Conservation (phyloP, 768 basidiomycete species). For the Plicaturopsis crispa region DNA sequence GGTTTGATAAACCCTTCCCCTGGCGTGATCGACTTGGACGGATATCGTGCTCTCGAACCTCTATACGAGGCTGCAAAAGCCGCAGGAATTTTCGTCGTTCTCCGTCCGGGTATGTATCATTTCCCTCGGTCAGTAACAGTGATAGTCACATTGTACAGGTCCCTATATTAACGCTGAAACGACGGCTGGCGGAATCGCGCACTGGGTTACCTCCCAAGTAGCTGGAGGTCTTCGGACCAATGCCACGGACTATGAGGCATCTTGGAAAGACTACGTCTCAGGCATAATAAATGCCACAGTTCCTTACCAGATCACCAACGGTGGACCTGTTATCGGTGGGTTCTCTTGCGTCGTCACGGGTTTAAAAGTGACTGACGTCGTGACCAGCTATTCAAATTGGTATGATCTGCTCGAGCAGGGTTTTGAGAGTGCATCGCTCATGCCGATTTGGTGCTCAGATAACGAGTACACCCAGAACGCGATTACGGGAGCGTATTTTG, state of each 20-base stretch:
- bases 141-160: neutral
- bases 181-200: conserved; percentile 64
- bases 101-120: conserved; percentile 61
- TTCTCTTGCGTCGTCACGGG: neutral
- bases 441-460: too few species aligned
- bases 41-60: conserved; percentile 61
- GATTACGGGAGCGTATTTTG: conserved; percentile 46
- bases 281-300: conserved; percentile 53
- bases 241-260: conserved; percentile 57
- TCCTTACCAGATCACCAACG: conserved; percentile 60
- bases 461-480: conserved; percentile 64
- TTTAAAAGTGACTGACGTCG: neutral
- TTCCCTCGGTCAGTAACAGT: neutral
- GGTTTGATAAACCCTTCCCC: conserved; percentile 68
- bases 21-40: conserved; percentile 65
- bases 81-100: conserved; percentile 71
- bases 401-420: conserved; percentile 14
- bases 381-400: conserved; percentile 48
- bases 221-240: conserved; percentile 67
- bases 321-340: conserved; percentile 71
- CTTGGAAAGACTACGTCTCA: conserved; percentile 69
- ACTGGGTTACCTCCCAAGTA: conserved; percentile 66
- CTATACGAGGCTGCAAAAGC: conserved; percentile 68
- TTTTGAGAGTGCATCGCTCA: too few species aligned
- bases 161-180: conserved; percentile 76